A percentile compares a stretch with the other conserved stretches of the same genome.
phyloP scores from a whole-genome alignment of 2,329 filamentous ascomycete genomes.

The Alternaria viburni region DNA sequence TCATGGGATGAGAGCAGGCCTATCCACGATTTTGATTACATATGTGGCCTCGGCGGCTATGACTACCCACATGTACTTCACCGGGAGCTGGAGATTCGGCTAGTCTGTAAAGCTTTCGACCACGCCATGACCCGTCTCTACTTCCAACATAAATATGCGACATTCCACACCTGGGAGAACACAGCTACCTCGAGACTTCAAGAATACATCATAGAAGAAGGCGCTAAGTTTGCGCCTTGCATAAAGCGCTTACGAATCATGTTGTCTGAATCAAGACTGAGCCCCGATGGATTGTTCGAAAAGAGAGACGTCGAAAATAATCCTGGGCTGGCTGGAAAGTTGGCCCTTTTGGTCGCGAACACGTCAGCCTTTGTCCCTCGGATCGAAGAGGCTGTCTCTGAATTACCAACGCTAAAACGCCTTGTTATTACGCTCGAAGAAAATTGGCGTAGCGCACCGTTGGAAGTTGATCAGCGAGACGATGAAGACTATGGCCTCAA shows the following conservation, averaged over 20 bases:
- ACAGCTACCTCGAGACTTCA: background rate
- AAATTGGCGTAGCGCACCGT: background rate
- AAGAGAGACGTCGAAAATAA: background rate
- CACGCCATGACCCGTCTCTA: background rate
- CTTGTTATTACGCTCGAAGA: background rate
- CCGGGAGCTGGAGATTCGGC: background rate
- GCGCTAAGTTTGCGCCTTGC: background rate
- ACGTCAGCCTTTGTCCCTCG: background rate
- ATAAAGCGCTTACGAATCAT: background rate
- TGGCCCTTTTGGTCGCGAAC: background rate
- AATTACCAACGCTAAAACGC: background rate
- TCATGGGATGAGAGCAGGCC: background rate
- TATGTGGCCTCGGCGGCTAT: background rate
- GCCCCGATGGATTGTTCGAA: background rate
- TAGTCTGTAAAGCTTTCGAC: background rate
- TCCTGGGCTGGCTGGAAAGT: background rate
- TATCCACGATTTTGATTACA: background rate
- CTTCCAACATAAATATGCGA: background rate
- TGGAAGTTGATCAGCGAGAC: background rate
- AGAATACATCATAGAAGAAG: background rate
- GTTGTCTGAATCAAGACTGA: background rate
- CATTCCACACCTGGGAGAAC: background rate
- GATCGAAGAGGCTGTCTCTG: background rate
- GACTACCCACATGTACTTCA: background rate
- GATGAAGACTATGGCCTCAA: background rate